A percentile compares a stretch with the other conserved stretches of the same genome.
Conservation (phyloP, 306 rosid species). For the Dalbergia cochinchinensis region DNA sequence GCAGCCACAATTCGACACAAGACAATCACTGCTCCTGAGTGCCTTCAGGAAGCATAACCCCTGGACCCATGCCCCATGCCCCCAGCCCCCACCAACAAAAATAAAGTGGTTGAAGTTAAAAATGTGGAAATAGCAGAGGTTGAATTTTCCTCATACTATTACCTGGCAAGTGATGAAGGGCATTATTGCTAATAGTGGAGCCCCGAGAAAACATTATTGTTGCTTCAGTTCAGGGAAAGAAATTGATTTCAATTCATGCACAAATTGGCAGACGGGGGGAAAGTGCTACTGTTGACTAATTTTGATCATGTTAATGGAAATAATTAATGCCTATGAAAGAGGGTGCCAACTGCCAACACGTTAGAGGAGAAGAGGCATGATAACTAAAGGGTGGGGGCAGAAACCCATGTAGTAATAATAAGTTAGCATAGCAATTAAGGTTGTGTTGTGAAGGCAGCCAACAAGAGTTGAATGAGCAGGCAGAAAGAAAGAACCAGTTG, state of each 20-base stretch:
- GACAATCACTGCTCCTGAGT: no score
- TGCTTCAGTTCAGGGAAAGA: background rate
- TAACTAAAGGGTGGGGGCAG: background rate
- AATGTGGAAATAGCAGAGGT: background rate
- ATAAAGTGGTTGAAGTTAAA: background rate
- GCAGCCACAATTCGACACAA: background rate
- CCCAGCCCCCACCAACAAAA: no score
- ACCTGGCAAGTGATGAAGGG: no score
- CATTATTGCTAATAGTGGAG: no score
- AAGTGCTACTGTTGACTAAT: background rate
- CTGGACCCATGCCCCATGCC: no score
- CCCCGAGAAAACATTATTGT: background rate
- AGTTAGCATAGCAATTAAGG: background rate
- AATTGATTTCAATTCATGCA: no score
- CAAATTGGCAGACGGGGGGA: background rate
- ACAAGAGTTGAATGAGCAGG: no score
- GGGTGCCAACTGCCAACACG: no score
- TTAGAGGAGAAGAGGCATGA: background rate
- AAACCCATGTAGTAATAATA: background rate
- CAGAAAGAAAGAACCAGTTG: no score
- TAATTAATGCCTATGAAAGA: no score
- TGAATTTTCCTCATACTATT: no score
- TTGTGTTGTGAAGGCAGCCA: no score
- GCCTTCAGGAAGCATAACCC: background rate
- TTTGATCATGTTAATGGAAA: background rate